A percentile compares a stretch with the other conserved stretches of the same genome.
Evolutionary conservation across 148 eudicot species (phyloP).

Genomic region (Rhododendron mucronatum): DNA sequence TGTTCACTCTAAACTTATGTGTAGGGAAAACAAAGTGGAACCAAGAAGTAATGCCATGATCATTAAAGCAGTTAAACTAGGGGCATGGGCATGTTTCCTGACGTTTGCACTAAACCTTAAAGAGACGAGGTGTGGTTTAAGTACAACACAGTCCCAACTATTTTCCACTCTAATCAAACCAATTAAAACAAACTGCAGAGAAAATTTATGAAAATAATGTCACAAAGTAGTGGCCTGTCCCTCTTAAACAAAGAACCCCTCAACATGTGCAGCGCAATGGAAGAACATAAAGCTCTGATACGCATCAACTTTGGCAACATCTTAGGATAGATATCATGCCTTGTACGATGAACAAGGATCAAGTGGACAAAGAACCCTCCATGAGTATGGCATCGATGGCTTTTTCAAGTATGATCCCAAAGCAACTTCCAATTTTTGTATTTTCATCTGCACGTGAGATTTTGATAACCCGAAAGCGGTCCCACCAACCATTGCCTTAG

Average conservation of each 20-base stretch:
- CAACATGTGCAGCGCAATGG: not conserved
- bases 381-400: not conserved
- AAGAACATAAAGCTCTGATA: not conserved
- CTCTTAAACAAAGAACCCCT: not conserved
- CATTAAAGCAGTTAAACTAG: not conserved
- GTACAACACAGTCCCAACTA: not conserved
- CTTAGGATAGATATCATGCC: not conserved
- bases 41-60: not conserved
- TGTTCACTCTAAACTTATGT: not conserved
- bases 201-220: not conserved
- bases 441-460: not conserved
- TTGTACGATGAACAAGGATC: not conserved
- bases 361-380: not conserved
- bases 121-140: not conserved
- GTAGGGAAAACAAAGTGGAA: not conserved
- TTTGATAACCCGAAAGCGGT: not conserved
- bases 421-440: not conserved
- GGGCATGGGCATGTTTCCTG: not conserved
- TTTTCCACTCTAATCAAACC: not conserved
- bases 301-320: not conserved
- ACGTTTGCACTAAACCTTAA: not conserved
- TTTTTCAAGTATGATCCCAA: not conserved
- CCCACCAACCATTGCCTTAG: not conserved
- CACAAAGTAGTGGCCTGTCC: not conserved
- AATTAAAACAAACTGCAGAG: not conserved